These are phyloP conservation scores for Apiospora saccharicola DNA, from an alignment of 2,329 filamentous ascomycete genomes.

Conservation along the genomic window DNA sequence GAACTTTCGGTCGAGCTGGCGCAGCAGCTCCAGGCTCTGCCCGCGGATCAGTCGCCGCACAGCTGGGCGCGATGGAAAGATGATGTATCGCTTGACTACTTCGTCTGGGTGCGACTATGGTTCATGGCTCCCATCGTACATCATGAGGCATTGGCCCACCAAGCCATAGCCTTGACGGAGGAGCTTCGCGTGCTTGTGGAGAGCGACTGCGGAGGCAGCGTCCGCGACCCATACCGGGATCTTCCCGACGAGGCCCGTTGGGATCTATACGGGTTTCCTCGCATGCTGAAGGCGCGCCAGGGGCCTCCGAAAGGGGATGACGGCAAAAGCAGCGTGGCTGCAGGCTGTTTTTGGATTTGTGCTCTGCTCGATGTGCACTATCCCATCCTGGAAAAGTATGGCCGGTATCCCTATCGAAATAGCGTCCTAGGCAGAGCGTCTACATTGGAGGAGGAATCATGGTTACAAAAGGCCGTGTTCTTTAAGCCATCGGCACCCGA, in stretches of 20 bases:
- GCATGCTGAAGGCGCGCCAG: conserved; percentile 26
- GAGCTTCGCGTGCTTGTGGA: conserved; percentile 36
- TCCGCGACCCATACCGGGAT: conserved; percentile 33
- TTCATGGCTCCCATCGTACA: conserved; percentile 39
- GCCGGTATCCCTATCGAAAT: conserved; percentile 42
- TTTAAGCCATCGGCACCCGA: conserved; percentile 31
- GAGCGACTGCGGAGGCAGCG: conserved; percentile 21
- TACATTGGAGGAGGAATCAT: conserved; percentile 38
- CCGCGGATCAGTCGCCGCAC: conserved; percentile 30
- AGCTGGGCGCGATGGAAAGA: conserved; percentile 32
- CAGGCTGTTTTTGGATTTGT: conserved; percentile 36
- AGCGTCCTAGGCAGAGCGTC: conserved; percentile 32
- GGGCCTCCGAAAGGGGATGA: conserved; percentile 27
- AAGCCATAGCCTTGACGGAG: conserved; percentile 33
- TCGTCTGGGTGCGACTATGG: conserved; percentile 36
- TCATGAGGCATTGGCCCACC: conserved; percentile 31
- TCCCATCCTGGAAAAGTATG: conserved; percentile 38
- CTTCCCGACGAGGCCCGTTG: conserved; percentile 27
- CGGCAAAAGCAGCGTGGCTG: conserved; percentile 29
- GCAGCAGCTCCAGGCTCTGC: conserved; percentile 29
- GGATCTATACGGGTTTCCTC: conserved; percentile 36
- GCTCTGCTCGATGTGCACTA: conserved; percentile 39
- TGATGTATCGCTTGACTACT: conserved; percentile 36
- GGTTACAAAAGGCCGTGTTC: conserved; percentile 31
- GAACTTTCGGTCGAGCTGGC: conserved; percentile 33